Evolutionary conservation across 257 asterid species (phyloP), one percentile per base, ranked within the genome.

Genomic region (Cinchona pubescens): DNA sequence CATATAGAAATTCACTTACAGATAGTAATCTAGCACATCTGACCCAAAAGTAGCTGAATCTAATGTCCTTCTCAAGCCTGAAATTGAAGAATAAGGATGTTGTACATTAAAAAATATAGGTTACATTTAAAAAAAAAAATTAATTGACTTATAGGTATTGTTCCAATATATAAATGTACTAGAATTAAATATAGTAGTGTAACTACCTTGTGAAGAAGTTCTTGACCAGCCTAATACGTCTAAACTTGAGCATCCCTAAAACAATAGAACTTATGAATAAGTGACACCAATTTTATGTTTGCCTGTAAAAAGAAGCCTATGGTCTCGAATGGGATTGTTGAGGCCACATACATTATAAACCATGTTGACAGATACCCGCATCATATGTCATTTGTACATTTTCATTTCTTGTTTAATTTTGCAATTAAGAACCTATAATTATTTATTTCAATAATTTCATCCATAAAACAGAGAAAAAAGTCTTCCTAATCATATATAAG

Each of bases 171-270:
- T 32, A 25, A 11, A 18, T 45, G 21, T 21, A 46, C 15, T 15
- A 12, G 5, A 21, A 51, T 40, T 30, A 43, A n/a, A n/a, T n/a
- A n/a, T n/a, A n/a, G n/a, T 14, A 55, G 1, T 1, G 21, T 35
- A 38, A 91, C 98, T n/a, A n/a, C n/a, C 98, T 88, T 30, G 96
- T 92, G 72, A 92, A 94, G 82, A 92, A 94, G 48, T 58, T 78
- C 86, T 87, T 90, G 75, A 92, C 94, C 18, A 97, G 88, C 12
- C 96, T 90, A 66, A 94, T 96, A 69, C 98, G 98, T 97, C 98
- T 92, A 37, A 94, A 84, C 66, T 97, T 55, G 46, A 94, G 92
- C 95, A 94, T 74, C 29, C 97, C 97, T n/a, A 92, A 75, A 60
- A 90, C 77, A n/a, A n/a, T n/a, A n/a, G n/a, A n/a, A n/a, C n/a